Percentiles rank a stretch among this genome's conserved stretches.
Evolutionary conservation across 331 rosid species (phyloP).

Genomic region (Pyracantha coccinea): DNA sequence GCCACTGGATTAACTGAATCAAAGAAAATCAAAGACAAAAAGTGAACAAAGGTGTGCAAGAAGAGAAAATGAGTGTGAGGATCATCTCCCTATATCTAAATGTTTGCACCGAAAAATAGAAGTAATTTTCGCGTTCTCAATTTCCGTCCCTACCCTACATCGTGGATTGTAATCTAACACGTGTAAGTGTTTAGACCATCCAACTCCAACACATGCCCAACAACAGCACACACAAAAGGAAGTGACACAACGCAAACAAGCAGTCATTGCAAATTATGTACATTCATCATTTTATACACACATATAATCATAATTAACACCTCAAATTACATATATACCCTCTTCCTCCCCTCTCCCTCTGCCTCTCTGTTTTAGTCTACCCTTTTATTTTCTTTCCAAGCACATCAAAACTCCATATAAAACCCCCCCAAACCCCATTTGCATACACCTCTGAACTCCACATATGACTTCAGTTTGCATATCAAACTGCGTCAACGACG

Average conservation of each 20-base stretch:
- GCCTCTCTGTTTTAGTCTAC: constrained; percentile 23
- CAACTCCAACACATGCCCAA: constrained; percentile 28
- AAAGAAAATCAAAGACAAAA: no score
- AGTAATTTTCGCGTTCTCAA: no score
- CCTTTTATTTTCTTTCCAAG: background rate
- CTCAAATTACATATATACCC: background rate
- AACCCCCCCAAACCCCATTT: background rate
- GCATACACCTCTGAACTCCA: background rate
- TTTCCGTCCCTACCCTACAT: no score
- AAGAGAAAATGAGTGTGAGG: no score
- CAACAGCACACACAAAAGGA: constrained; percentile 2
- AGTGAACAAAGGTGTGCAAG: no score
- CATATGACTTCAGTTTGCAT: constrained; percentile 67
- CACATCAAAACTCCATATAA: constrained; percentile 19
- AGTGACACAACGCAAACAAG: constrained; percentile 8
- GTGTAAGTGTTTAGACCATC: constrained; percentile 18
- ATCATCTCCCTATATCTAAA: no score
- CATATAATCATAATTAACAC: constrained; percentile 18
- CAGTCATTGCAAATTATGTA: constrained; percentile 44
- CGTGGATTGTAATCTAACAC: background rate
- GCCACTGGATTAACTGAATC: no score
- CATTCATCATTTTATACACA: constrained; percentile 23
- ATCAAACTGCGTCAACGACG: constrained; percentile 61
- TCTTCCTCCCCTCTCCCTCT: background rate
- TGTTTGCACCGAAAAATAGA: no score